Base-by-base conservation (phyloP, 2,329 filamentous ascomycete species). In the Decorospora gaudefroyi region DNA sequence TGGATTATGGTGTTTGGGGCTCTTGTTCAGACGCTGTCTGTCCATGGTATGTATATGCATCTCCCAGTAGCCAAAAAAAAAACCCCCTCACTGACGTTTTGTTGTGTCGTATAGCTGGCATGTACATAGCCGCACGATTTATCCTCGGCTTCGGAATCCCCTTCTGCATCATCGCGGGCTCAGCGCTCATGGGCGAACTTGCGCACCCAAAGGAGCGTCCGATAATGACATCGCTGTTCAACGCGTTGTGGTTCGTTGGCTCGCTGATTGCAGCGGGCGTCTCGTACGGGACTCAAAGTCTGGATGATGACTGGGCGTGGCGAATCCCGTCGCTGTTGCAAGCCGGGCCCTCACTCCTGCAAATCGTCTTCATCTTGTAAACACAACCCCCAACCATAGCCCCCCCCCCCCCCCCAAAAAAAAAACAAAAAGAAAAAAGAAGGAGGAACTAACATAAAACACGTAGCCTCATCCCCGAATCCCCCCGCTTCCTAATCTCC, bases 121-220 rank as follows among this genome's bases (percentile, higher is more conserved):
- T 83, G 78, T 84, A 81, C 52, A 72, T 82, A 46, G 76, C 72
- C n/a, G 82, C 81, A 25, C 76, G 82, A 26, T 81, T 82, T 53
- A 67, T 84, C 29, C 74, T 85, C 4, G 85, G 85, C 35, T 87
- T 87, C 55, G 84, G 84, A 17, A 84, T 84, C 68, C 80, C 79
- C 36, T 72, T 85, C 46, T 74, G 81, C 0, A 83, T 85, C 57
- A 81, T 84, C 72, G 76, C 78, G 6, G 83, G 82, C 10, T 83
- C 83, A 1, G 74, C 85, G 34, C 73, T 86, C 9, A 75, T 86
- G 16, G 81, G 80, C 4, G 84, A 86, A 70, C 79, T 86, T 48
- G 81, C 78, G 61, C 83, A 86, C 58, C 83, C 83, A 7, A 83
- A 86, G 60, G 83, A 86, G 65, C 81, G 83, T 57, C 82, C 78